These are phyloP conservation scores for Fonsecaea pugnacius DNA, from an alignment of 2,329 filamentous ascomycete species.

Conservation along the genomic window DNA sequence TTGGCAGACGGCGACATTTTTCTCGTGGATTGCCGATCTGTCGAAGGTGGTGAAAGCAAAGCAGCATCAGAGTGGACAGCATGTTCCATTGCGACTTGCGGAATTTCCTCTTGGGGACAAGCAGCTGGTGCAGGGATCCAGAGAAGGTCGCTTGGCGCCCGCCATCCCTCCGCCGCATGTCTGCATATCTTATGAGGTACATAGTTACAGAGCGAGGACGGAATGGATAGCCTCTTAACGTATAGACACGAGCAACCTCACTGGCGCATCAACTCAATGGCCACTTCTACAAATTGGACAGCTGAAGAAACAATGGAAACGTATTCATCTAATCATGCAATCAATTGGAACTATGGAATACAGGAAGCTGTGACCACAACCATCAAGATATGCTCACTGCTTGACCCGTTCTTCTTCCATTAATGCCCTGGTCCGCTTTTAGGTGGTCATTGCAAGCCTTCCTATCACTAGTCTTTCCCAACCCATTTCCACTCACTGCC, in stretches of 20 bases:
- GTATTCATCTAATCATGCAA: conserved; percentile 20
- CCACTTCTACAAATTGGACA: not conserved
- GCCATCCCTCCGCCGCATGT: not conserved
- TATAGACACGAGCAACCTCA: not conserved
- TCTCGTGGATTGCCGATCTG: not conserved
- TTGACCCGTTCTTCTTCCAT: conserved; percentile 16
- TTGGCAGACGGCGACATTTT: not conserved
- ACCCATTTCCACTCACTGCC: conserved; percentile 32
- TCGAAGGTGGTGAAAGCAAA: not conserved
- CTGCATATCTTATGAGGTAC: not conserved
- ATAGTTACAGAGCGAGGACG: too few relatives aligned
- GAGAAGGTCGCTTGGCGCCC: not conserved
- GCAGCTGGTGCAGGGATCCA: not conserved
- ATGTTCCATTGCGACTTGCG: conserved; percentile 3
- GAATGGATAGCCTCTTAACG: too few relatives aligned
- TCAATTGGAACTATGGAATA: conserved; percentile 17
- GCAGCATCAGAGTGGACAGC: conserved; percentile 1
- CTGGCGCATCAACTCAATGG: too few relatives aligned
- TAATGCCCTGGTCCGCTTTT: conserved; percentile 19
- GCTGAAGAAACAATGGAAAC: not conserved
- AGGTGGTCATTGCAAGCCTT: conserved; percentile 7
- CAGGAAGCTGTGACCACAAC: conserved; percentile 19
- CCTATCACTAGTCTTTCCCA: conserved; percentile 24
- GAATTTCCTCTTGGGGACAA: not conserved
- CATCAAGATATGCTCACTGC: conserved; percentile 18